Conservation (phyloP, 2,329 filamentous ascomycete species). For the Pseudogymnoascus destructans region DNA sequence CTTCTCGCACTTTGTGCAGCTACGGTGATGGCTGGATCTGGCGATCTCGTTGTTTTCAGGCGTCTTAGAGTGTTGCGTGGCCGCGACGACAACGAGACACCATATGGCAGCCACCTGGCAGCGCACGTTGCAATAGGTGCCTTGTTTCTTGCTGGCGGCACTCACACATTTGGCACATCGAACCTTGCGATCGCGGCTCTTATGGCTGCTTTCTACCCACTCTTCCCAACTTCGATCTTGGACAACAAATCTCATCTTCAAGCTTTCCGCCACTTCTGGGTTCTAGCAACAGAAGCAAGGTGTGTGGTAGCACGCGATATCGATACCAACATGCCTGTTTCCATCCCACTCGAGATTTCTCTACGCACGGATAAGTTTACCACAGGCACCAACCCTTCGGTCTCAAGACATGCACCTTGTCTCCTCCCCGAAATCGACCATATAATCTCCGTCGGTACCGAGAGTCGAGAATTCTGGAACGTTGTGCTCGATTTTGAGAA, state of each 20-base stretch:
- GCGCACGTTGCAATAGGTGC: constrained; percentile 83
- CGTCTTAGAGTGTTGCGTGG: constrained; percentile 80
- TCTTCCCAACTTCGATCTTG: constrained; percentile 78
- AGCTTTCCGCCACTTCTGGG: constrained; percentile 95
- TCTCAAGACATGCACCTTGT: constrained; percentile 26
- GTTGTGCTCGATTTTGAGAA: constrained; percentile 49
- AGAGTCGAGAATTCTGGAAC: constrained; percentile 51
- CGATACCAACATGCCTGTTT: constrained; percentile 67
- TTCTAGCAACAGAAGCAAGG: constrained; percentile 76
- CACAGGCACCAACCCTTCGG: neutral
- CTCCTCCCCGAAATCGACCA: constrained; percentile 35
- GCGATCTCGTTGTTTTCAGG: constrained; percentile 74
- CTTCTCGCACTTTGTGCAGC: constrained; percentile 69
- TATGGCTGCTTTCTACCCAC: constrained; percentile 83
- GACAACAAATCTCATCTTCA: constrained; percentile 93
- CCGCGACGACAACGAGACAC: constrained; percentile 66
- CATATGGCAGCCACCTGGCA: constrained; percentile 89
- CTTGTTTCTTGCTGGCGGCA: constrained; percentile 85
- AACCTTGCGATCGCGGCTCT: constrained; percentile 77
- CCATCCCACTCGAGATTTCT: constrained; percentile 53
- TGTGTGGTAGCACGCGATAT: constrained; percentile 83
- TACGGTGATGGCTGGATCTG: constrained; percentile 90
- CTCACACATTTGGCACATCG: constrained; percentile 78
- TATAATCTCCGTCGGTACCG: constrained; percentile 36
- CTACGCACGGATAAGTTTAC: constrained; percentile 18